These are phyloP conservation scores for Arthroderma sp. DNA, from an alignment of 2,329 filamentous ascomycete genomes.

Conservation along the genomic window DNA sequence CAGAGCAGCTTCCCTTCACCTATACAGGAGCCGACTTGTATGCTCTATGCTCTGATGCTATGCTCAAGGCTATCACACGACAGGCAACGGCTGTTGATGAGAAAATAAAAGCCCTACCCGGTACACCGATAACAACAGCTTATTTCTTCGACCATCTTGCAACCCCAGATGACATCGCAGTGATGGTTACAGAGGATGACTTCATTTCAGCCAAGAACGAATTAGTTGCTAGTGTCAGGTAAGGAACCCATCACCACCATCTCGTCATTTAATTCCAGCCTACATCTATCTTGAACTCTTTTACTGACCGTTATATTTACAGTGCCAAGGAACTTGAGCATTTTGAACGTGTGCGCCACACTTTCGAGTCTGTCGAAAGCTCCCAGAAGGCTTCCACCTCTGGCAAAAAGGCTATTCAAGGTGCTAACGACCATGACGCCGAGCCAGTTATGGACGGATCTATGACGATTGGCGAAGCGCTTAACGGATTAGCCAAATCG, in stretches of 20 bases:
- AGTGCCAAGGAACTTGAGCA: slow-evolving; percentile 84
- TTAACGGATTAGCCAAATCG: slow-evolving; percentile 14
- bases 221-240: slow-evolving; percentile 74
- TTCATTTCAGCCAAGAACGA: slow-evolving; percentile 71
- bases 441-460: not conserved
- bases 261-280: not conserved
- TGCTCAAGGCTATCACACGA: slow-evolving; percentile 95
- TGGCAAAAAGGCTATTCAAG: slow-evolving; percentile 3
- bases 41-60: slow-evolving; percentile 90
- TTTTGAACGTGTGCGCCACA: slow-evolving; percentile 69
- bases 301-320: slow-evolving; percentile 15
- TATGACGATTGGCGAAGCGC: slow-evolving; percentile 24
- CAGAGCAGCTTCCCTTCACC: slow-evolving; percentile 72
- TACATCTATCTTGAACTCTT: not conserved
- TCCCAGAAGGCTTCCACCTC: slow-evolving; percentile 25
- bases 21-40: slow-evolving; percentile 98
- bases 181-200: slow-evolving; percentile 80
- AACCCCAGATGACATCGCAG: slow-evolving; percentile 65
- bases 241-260: slow-evolving; percentile 12
- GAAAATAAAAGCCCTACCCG: slow-evolving; percentile 56
- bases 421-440: not conserved
- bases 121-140: slow-evolving; percentile 58
- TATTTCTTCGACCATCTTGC: slow-evolving; percentile 94
- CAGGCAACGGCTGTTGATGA: slow-evolving; percentile 72
- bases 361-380: slow-evolving; percentile 56